Percentiles rank a stretch among this genome's conserved stretches.
Conservation (phyloP, 805 yeast genomes). For the Pichia occidentalis region DNA sequence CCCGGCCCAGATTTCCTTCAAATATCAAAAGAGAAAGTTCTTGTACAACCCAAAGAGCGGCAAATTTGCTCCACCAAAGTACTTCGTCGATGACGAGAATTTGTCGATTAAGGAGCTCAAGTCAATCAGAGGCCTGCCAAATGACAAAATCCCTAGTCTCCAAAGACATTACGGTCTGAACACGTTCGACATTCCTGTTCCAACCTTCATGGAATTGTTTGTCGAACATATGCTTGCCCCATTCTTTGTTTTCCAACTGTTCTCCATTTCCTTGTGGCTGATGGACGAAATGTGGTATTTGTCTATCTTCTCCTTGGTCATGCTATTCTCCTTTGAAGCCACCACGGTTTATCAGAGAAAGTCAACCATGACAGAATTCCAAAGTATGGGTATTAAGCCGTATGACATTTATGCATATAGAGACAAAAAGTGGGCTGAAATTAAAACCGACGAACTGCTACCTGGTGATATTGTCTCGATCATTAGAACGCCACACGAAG, state of each 20-base stretch:
- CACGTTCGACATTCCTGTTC: conserved; percentile 90
- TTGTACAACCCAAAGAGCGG: conserved; percentile 50
- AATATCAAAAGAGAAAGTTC: conserved; percentile 89
- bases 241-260: conserved; percentile 91
- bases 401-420: conserved; percentile 71
- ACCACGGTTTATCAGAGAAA: conserved; percentile 95
- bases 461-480: conserved; percentile 92
- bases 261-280: conserved; percentile 92
- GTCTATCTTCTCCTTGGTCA: conserved; percentile 82
- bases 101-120: conserved; percentile 57
- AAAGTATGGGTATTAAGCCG: conserved; percentile 95
- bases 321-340: conserved; percentile 88
- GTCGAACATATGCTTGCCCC: conserved; percentile 98
- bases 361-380: conserved; percentile 89
- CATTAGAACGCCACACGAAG: conserved; percentile 77
- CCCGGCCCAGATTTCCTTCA: conserved; percentile 59
- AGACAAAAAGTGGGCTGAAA: conserved; percentile 58
- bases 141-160: conserved; percentile 30
- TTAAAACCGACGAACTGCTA: conserved; percentile 67
- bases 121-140: conserved; percentile 30
- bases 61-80: conserved; percentile 75
- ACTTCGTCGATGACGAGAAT: conserved; percentile 58
- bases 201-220: conserved; percentile 83
- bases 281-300: conserved; percentile 97
- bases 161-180: conserved; percentile 72